Percentiles rank a stretch among this genome's conserved stretches.
Evolutionary conservation across 768 basidiomycete species (phyloP).

Genomic region (Rhodocollybia butyracea): DNA sequence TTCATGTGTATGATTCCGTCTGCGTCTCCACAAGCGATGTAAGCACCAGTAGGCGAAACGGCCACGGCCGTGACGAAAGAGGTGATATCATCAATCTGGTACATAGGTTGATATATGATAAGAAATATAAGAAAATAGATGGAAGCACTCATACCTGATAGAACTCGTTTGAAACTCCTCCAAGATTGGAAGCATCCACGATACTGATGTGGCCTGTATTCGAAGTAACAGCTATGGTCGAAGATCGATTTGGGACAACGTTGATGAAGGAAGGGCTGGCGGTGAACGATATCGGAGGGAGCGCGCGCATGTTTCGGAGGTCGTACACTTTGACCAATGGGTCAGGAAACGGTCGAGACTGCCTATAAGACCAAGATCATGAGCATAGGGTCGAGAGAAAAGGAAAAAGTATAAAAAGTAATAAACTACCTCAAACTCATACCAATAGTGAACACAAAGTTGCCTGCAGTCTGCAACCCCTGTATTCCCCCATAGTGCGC

Average conservation of each 20-base stretch:
- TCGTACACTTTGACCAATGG: constrained; percentile 94
- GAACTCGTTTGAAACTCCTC: constrained; percentile 62
- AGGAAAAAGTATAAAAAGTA: not conserved
- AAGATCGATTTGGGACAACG: constrained; percentile 70
- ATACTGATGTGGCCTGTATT: constrained; percentile 81
- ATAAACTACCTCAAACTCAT: constrained; percentile 64
- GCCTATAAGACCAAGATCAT: constrained; percentile 44
- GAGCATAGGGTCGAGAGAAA: not conserved
- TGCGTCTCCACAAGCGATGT: constrained; percentile 89
- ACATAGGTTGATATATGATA: not conserved
- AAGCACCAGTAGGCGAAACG: constrained; percentile 84
- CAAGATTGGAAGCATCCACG: constrained; percentile 75
- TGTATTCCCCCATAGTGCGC: constrained; percentile 83
- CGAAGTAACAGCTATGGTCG: constrained; percentile 73
- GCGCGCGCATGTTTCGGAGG: constrained; percentile 73
- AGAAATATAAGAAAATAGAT: not conserved
- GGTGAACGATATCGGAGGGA: constrained; percentile 86
- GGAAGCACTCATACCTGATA: constrained; percentile 71
- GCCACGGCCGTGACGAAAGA: constrained; percentile 80
- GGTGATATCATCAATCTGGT: constrained; percentile 58
- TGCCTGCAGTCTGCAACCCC: constrained; percentile 76
- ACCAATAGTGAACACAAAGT: constrained; percentile 84
- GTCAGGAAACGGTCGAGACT: constrained; percentile 84
- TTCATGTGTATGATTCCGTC: constrained; percentile 82
- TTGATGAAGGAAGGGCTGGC: constrained; percentile 85